These are phyloP conservation scores for Hypoxylon fragiforme DNA, from an alignment of 495 filamentous ascomycete species.

Conservation along the genomic window DNA sequence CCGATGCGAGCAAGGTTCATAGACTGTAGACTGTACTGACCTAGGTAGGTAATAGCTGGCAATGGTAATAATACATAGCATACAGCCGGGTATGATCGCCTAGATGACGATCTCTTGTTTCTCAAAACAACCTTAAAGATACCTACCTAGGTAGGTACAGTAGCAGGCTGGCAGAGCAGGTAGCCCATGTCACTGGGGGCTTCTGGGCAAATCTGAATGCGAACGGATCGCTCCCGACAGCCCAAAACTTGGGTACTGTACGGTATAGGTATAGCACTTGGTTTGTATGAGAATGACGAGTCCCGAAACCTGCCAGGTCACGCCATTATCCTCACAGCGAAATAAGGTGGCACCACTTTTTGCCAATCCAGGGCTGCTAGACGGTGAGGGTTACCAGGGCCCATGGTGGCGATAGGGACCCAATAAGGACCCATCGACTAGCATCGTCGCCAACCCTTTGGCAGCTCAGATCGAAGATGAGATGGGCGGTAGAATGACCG, in stretches of 20 bases:
- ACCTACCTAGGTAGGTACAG: too few species aligned
- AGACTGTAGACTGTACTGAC: too few species aligned
- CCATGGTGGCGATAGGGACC: conserved; percentile 34
- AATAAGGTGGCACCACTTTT: conserved; percentile 38
- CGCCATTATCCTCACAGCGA: conserved; percentile 37
- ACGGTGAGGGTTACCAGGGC: conserved; percentile 27
- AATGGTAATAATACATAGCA: too few species aligned
- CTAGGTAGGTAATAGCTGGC: too few species aligned
- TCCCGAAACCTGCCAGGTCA: conserved; percentile 39
- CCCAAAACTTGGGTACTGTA: conserved; percentile 31
- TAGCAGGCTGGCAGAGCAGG: too few species aligned
- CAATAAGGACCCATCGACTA: conserved; percentile 32
- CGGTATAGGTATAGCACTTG: conserved; percentile 25
- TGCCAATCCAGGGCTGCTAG: conserved; percentile 33
- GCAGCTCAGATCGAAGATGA: conserved; percentile 40
- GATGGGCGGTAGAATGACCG: conserved; percentile 29
- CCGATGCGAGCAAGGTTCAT: conserved; percentile 28
- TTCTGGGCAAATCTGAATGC: conserved; percentile 37
- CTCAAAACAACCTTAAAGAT: conserved; percentile 32
- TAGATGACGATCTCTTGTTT: conserved; percentile 38
- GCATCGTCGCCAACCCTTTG: conserved; percentile 36
- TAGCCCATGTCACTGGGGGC: conserved; percentile 32
- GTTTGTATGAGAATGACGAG: conserved; percentile 29
- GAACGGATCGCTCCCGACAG: conserved; percentile 37
- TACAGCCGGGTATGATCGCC: conserved; percentile 34